phyloP scores from a whole-genome alignment of 2,329 filamentous ascomycete genomes.

The Colletotrichum endophyticum region DNA sequence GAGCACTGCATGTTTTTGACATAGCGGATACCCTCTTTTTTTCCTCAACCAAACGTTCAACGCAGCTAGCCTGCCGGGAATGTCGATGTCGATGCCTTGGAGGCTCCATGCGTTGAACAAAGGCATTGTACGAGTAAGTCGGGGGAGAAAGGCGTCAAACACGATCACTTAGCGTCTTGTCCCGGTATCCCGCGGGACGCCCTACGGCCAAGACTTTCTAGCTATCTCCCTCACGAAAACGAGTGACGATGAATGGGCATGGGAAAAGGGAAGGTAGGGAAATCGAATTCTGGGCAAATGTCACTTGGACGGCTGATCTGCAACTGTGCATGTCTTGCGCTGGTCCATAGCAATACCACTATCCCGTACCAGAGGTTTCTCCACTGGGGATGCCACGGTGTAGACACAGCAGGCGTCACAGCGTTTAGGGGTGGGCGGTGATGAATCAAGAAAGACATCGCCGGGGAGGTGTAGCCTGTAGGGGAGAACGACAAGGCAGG shows the following conservation, averaged over 20 bases:
- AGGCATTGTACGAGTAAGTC: neutral
- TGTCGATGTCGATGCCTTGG: neutral
- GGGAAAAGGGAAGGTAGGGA: neutral
- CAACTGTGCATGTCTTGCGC: neutral
- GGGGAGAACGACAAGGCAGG: neutral
- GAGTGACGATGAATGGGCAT: neutral
- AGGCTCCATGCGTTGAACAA: neutral
- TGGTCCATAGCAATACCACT: neutral
- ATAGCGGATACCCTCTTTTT: neutral
- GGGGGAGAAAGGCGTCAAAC: neutral
- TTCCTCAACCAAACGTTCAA: neutral
- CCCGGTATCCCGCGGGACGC: neutral
- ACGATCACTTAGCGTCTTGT: neutral
- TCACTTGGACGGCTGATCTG: slow-evolving; percentile 2
- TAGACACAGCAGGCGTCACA: neutral
- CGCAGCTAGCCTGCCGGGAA: neutral
- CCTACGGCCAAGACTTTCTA: neutral
- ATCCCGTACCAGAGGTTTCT: neutral
- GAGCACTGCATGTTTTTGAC: neutral
- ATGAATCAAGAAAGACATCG: neutral
- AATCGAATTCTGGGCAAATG: neutral
- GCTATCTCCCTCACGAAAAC: neutral
- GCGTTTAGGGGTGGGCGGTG: neutral
- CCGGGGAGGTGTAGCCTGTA: neutral
- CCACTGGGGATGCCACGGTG: neutral